phyloP scores from a whole-genome alignment of 2,329 filamentous ascomycete species.

The Monosporascus cannonballus region DNA sequence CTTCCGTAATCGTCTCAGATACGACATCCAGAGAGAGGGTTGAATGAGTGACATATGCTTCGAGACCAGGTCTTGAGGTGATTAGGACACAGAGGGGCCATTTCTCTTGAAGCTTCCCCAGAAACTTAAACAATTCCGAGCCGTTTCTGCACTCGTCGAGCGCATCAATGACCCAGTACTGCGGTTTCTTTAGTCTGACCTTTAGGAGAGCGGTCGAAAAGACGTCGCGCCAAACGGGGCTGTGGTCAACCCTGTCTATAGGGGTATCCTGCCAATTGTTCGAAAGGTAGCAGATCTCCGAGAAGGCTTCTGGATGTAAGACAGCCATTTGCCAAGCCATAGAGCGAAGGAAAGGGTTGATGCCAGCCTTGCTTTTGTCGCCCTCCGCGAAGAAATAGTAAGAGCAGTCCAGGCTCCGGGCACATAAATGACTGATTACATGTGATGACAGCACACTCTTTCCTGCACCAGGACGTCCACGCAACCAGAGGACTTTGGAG shows the following conservation, averaged over 20 bases:
- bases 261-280: conserved; percentile 10
- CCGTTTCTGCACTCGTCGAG: conserved; percentile 23
- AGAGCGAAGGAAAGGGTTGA: conserved; percentile 17
- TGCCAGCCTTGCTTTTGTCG: conserved; percentile 27
- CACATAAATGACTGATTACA: conserved; percentile 5
- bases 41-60: conserved; percentile 3
- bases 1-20: conserved; percentile 14
- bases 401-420: conserved; percentile 1
- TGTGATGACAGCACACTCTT: conserved; percentile 7
- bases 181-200: conserved; percentile 10
- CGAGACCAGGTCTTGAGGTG: conserved; percentile 17
- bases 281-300: conserved; percentile 5
- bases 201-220: conserved; percentile 18
- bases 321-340: conserved; percentile 27
- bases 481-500: conserved; percentile 8
- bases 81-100: conserved; percentile 22
- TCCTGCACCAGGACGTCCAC: conserved; percentile 7
- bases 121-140: conserved; percentile 16
- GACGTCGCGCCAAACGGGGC: conserved; percentile 20
- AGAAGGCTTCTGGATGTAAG: conserved; percentile 14
- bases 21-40: conserved; percentile 7
- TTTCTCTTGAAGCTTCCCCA: conserved; percentile 14
- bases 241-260: conserved; percentile 17
- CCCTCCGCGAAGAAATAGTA: conserved; percentile 6
- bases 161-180: conserved; percentile 28